Percentiles rank a stretch among this genome's conserved stretches.
phyloP scores from a whole-genome alignment of 768 basidiomycete species.

The Auricularia sp. region DNA sequence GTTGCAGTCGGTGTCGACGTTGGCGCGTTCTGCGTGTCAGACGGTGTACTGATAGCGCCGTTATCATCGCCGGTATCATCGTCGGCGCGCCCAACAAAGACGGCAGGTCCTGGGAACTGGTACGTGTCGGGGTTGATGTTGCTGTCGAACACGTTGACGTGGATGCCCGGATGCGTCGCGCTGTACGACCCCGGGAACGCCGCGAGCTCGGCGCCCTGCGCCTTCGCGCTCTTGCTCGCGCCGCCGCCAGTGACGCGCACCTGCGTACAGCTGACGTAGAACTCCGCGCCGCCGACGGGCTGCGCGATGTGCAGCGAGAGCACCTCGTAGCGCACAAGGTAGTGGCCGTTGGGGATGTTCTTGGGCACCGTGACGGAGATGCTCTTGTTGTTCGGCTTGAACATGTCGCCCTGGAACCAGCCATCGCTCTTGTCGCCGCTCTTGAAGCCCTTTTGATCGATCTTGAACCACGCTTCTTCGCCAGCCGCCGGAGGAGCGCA shows the following conservation, averaged over 20 bases:
- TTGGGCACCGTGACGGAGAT: slow-evolving; percentile 20
- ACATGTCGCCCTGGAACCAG: slow-evolving; percentile 42
- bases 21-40: too few species aligned
- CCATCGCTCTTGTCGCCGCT: slow-evolving; percentile 14
- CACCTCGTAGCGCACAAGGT: slow-evolving; percentile 21
- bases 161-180: background rate
- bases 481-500: slow-evolving; percentile 13
- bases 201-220: background rate
- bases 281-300: background rate
- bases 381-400: slow-evolving; percentile 31
- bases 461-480: slow-evolving; percentile 58
- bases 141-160: slow-evolving; percentile 1
- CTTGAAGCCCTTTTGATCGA: slow-evolving; percentile 41
- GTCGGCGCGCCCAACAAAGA: background rate
- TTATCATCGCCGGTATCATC: background rate
- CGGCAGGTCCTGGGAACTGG: background rate
- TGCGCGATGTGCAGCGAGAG: background rate
- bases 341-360: slow-evolving; percentile 55
- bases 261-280: background rate
- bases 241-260: background rate
- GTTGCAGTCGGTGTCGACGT: too few species aligned
- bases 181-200: slow-evolving; percentile 1
- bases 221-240: background rate
- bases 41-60: too few species aligned
- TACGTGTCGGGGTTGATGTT: background rate